Evolutionary conservation across 208 protist genomes (phyloP).

Genomic region (Entamoeba dispar): DNA sequence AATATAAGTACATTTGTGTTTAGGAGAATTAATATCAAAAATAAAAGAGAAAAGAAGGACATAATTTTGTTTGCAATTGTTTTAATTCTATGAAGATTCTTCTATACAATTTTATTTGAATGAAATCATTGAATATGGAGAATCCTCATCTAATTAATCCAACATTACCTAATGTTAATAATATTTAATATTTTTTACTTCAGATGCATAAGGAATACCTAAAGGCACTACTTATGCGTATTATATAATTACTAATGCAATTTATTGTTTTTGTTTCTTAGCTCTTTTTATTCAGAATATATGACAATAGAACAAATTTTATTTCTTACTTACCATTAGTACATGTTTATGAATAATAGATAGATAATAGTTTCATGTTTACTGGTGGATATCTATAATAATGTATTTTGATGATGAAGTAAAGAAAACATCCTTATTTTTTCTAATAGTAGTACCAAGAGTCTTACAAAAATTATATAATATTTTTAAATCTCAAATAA

Average conservation of each 20-base stretch:
- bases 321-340: neutral
- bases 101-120: neutral
- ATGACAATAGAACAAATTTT: neutral
- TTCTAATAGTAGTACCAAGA: neutral
- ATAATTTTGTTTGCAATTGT: neutral
- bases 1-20: neutral
- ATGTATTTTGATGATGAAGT: neutral
- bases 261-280: neutral
- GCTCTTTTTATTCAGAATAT: neutral
- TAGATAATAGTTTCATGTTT: neutral
- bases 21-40: neutral
- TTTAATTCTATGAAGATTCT: neutral
- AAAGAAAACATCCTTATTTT: neutral
- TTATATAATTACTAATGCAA: neutral
- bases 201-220: slow-evolving; percentile 10
- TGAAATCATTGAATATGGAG: neutral
- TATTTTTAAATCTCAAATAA: neutral
- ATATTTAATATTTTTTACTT: slow-evolving; percentile 21
- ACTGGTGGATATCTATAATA: neutral
- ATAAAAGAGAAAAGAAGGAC: neutral
- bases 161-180: neutral
- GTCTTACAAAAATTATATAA: neutral
- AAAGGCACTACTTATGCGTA: slow-evolving; percentile 13
- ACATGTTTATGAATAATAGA: slow-evolving; percentile 2
- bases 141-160: neutral